phyloP scores from a whole-genome alignment of 2,329 filamentous ascomycete species.

The Exophiala sp. region DNA sequence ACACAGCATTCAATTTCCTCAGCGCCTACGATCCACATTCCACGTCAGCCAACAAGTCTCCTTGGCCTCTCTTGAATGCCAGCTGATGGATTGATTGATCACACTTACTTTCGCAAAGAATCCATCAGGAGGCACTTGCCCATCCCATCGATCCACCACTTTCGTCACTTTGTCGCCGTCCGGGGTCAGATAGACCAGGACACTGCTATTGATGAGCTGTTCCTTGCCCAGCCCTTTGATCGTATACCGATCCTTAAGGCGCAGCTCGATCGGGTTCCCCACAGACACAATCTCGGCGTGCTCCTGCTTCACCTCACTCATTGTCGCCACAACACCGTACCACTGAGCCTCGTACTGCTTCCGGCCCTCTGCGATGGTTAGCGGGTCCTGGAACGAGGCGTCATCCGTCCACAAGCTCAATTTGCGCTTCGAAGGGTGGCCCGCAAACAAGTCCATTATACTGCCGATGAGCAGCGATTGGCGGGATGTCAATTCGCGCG shows the following conservation, averaged over 20 bases:
- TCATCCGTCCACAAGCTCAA: constrained; percentile 50
- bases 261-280: constrained; percentile 56
- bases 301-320: constrained; percentile 53
- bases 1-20: constrained; percentile 23
- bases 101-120: constrained; percentile 47
- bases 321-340: constrained; percentile 56
- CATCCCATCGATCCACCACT: constrained; percentile 53
- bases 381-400: constrained; percentile 53
- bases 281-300: constrained; percentile 48
- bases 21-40: constrained; percentile 10
- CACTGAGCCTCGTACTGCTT: constrained; percentile 50
- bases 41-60: neutral
- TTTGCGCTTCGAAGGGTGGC: constrained; percentile 18
- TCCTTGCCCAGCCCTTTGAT: constrained; percentile 50
- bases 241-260: constrained; percentile 47
- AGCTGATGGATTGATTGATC: neutral
- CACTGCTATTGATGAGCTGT: constrained; percentile 45
- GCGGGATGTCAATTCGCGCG: constrained; percentile 43
- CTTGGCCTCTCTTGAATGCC: neutral
- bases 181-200: constrained; percentile 45
- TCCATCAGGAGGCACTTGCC: constrained; percentile 45
- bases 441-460: constrained; percentile 58
- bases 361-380: constrained; percentile 53
- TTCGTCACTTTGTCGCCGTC: constrained; percentile 44
- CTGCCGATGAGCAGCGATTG: constrained; percentile 54